phyloP scores from a whole-genome alignment of 768 basidiomycete genomes.

The Obba rivulosa region DNA sequence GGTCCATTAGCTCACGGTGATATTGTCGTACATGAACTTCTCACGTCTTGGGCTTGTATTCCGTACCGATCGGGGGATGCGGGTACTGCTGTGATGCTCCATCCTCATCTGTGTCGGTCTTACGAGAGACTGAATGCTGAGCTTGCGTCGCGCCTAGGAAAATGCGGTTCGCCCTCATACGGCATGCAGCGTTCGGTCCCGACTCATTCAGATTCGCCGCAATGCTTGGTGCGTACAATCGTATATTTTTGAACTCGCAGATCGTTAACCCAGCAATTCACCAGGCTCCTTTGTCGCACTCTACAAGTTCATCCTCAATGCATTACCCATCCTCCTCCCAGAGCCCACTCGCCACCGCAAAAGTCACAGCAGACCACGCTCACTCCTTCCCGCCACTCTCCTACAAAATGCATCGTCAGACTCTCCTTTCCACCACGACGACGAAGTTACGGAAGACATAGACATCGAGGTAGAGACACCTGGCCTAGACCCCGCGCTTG shows the following conservation, averaged over 20 bases:
- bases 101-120: no score
- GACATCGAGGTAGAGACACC: conserved; percentile 4
- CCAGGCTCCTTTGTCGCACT: conserved; percentile 69
- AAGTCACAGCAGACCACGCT: conserved; percentile 19
- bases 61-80: no score
- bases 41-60: no score
- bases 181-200: conserved; percentile 76
- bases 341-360: conserved; percentile 22
- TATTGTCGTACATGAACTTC: no score
- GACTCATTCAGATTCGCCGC: conserved; percentile 83
- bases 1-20: conserved; percentile 11
- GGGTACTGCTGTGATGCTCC: no score
- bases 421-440: conserved; percentile 14
- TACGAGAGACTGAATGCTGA: no score
- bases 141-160: conserved; percentile 35
- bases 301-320: conserved; percentile 77
- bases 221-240: conserved; percentile 63
- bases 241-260: neutral
- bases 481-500: neutral
- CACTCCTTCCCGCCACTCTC: conserved; percentile 1
- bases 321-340: conserved; percentile 67
- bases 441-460: conserved; percentile 13
- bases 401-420: neutral
- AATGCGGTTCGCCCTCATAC: conserved; percentile 59
- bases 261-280: neutral